Conservation (phyloP, 768 basidiomycete species). For the Gloeostereum incarnatum region DNA sequence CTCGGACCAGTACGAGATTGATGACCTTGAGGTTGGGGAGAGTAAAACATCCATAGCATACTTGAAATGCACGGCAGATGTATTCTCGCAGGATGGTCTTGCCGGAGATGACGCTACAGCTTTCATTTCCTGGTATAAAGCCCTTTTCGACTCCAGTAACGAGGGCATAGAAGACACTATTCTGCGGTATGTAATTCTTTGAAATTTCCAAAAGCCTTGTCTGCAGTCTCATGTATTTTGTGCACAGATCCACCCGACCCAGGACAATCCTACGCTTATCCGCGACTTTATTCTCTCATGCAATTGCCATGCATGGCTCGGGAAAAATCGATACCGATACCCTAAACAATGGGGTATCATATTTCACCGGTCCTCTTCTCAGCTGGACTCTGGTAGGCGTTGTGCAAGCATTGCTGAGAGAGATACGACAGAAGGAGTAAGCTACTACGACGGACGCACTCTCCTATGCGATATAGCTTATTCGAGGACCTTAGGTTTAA, state of each 20-base stretch:
- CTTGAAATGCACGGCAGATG: conserved; percentile 36
- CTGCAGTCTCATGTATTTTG: not conserved
- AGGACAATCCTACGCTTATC: conserved; percentile 59
- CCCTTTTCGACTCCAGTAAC: conserved; percentile 64
- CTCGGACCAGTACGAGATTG: conserved; percentile 36
- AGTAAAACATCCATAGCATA: conserved; percentile 40
- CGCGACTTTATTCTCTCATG: conserved; percentile 55
- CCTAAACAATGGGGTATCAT: conserved; percentile 67
- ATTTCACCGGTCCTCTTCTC: conserved; percentile 64
- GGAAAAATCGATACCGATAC: conserved; percentile 59
- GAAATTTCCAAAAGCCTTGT: not conserved
- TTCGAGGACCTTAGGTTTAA: conserved; percentile 26
- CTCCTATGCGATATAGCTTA: conserved; percentile 2
- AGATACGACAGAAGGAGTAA: conserved; percentile 50
- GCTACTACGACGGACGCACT: too few species aligned
- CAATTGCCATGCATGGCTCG: conserved; percentile 36
- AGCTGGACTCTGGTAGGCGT: conserved; percentile 78
- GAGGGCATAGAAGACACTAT: conserved; percentile 79
- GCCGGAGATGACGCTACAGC: conserved; percentile 31
- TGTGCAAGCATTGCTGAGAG: conserved; percentile 49
- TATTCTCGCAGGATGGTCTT: conserved; percentile 30
- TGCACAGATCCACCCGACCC: conserved; percentile 56
- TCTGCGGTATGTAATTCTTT: conserved; percentile 15
- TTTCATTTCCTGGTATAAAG: conserved; percentile 61
- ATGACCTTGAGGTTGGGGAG: conserved; percentile 34